A percentile compares a stretch with the other conserved stretches of the same genome.
phyloP scores from a whole-genome alignment of 2,329 filamentous ascomycete genomes.

The Cyphellophora europaea region DNA sequence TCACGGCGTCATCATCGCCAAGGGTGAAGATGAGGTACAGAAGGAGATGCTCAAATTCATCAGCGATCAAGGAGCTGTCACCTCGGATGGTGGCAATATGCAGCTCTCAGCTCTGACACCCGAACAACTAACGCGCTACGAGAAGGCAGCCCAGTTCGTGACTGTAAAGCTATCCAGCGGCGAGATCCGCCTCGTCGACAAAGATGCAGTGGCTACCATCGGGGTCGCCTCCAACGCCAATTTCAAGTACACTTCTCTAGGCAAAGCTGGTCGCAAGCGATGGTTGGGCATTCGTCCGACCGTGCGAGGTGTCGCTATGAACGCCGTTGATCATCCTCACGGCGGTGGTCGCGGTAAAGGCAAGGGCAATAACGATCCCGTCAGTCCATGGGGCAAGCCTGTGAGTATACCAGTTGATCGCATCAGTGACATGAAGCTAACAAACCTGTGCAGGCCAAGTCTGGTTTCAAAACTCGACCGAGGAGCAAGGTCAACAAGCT shows the following conservation, averaged over 20 bases:
- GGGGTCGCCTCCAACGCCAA: conserved; percentile 90
- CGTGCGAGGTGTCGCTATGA: conserved; percentile 97
- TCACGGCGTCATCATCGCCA: conserved; percentile 78
- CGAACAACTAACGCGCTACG: conserved; percentile 30
- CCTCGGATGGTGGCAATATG: neutral
- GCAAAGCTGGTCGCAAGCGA: conserved; percentile 87
- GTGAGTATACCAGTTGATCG: conserved; percentile 49
- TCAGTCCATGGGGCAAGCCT: conserved; percentile 92
- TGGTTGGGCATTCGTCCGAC: conserved; percentile 94
- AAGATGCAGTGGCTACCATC: conserved; percentile 88
- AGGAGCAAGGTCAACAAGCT: conserved; percentile 87
- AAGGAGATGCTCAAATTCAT: conserved; percentile 21
- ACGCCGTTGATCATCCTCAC: conserved; percentile 95
- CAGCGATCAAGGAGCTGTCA: conserved; percentile 8
- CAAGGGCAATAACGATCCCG: conserved; percentile 92
- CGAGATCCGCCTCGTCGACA: conserved; percentile 80
- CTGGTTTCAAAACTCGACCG: conserved; percentile 75
- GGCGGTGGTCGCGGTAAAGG: conserved; percentile 98
- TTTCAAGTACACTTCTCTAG: conserved; percentile 80
- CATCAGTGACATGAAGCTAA: conserved; percentile 1
- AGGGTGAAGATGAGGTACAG: conserved; percentile 60
- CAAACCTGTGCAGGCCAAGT: conserved; percentile 37
- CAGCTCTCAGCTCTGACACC: conserved; percentile 26
- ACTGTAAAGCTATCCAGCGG: conserved; percentile 84
- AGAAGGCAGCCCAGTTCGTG: conserved; percentile 66